Percentiles rank a stretch among this genome's conserved stretches.
phyloP scores from a whole-genome alignment of 495 filamentous ascomycete genomes.

The Penicillium pancosmium region DNA sequence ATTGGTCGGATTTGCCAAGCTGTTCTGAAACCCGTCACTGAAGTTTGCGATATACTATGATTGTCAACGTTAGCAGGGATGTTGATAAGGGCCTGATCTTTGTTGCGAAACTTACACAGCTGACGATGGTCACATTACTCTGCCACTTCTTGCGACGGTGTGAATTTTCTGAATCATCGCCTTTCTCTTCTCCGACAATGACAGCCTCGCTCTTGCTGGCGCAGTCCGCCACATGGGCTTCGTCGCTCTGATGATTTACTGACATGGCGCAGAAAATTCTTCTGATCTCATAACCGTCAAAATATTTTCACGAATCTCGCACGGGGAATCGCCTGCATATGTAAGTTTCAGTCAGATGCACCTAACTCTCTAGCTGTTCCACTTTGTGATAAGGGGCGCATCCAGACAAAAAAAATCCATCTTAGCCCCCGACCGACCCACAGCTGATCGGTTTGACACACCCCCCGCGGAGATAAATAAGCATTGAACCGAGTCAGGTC shows the following conservation, averaged over 20 bases:
- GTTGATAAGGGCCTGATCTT: background rate
- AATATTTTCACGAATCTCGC: background rate
- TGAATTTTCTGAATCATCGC: background rate
- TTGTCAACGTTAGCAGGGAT: slow-evolving; percentile 1
- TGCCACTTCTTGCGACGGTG: slow-evolving; percentile 27
- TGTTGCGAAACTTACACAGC: slow-evolving; percentile 23
- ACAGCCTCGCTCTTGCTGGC: background rate
- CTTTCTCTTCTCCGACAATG: slow-evolving; percentile 1
- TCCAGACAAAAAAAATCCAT: background rate
- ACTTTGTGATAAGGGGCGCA: slow-evolving; percentile 4
- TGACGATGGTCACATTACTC: slow-evolving; percentile 31
- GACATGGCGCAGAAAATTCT: background rate
- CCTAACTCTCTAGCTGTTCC: background rate
- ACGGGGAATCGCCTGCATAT: background rate
- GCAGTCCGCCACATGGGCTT: background rate
- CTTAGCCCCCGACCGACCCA: slow-evolving; percentile 2
- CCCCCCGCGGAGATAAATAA: slow-evolving; percentile 1
- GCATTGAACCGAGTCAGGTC: background rate
- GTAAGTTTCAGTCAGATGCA: background rate
- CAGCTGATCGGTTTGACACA: slow-evolving; percentile 2
- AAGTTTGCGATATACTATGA: slow-evolving; percentile 41
- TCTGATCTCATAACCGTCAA: background rate
- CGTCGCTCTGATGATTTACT: background rate
- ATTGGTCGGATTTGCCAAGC: slow-evolving; percentile 40
- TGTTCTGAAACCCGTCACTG: slow-evolving; percentile 41